These are phyloP conservation scores for Colletotrichum somersetense DNA, from an alignment of 2,329 filamentous ascomycete species.

Conservation along the genomic window DNA sequence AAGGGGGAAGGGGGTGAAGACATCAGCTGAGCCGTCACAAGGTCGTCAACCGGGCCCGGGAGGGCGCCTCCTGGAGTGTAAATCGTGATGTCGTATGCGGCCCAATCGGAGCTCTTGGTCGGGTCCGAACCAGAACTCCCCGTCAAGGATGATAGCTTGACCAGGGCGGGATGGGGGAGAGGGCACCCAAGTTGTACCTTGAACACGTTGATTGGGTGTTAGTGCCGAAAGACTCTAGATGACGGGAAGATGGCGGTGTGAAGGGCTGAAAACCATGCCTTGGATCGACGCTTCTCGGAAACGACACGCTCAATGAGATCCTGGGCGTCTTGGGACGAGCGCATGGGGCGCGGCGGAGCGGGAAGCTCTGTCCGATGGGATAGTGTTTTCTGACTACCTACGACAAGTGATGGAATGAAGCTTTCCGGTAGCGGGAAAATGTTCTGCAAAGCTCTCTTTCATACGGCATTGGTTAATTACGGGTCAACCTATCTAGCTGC, in stretches of 20 bases:
- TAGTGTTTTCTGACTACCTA: too few species aligned
- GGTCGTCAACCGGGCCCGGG: not conserved
- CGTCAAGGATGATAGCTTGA: not conserved
- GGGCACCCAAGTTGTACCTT: not conserved
- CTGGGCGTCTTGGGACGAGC: not conserved
- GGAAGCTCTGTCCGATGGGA: too few species aligned
- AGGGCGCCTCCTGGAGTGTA: too few species aligned
- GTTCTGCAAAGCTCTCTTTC: not conserved
- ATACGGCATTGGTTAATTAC: not conserved
- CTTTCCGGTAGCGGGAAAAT: too few species aligned
- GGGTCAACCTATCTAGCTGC: not conserved
- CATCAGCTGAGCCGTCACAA: constrained; percentile 18
- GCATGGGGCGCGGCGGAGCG: not conserved
- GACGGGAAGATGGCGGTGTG: not conserved
- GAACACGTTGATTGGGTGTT: too few species aligned
- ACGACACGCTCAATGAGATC: not conserved
- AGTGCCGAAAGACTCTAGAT: not conserved
- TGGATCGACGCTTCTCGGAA: not conserved
- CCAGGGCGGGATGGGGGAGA: too few species aligned
- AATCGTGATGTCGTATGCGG: too few species aligned
- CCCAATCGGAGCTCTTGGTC: not conserved
- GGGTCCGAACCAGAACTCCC: not conserved
- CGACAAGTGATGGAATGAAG: too few species aligned
- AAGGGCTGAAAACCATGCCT: not conserved
- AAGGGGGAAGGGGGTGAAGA: not conserved